Conservation (phyloP, 2,329 filamentous ascomycete species). For the Harringtonia aguacate region DNA sequence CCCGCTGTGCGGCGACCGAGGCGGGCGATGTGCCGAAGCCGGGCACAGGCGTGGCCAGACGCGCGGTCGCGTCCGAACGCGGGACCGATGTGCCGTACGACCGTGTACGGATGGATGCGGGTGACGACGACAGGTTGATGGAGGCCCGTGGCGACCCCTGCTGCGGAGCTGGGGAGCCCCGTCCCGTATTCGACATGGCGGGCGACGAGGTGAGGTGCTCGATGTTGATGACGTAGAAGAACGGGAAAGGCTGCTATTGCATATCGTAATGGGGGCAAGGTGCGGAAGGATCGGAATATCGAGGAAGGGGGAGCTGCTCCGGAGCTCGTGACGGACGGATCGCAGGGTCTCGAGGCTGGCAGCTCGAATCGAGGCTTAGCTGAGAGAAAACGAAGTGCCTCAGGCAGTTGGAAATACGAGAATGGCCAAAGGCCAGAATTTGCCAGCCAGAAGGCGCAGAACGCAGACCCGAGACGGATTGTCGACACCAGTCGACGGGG, state of each 20-base stretch:
- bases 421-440: too few species aligned
- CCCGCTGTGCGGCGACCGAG: not conserved
- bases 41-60: conserved; percentile 47
- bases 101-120: conserved; percentile 32
- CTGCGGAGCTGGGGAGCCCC: conserved; percentile 11
- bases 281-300: too few species aligned
- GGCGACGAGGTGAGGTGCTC: not conserved
- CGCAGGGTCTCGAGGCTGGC: too few species aligned
- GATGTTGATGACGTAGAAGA: not conserved
- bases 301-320: too few species aligned
- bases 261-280: not conserved
- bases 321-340: too few species aligned
- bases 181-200: conserved; percentile 9
- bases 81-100: conserved; percentile 41
- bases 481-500: too few species aligned
- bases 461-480: too few species aligned
- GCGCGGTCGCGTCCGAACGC: conserved; percentile 49
- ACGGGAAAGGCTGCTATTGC: not conserved
- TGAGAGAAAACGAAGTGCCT: too few species aligned
- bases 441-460: too few species aligned
- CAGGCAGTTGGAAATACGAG: too few species aligned
- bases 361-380: too few species aligned
- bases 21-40: conserved; percentile 18
- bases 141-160: conserved; percentile 3
- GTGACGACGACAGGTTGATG: conserved; percentile 32